These are phyloP conservation scores for Diospyros lotus DNA, from an alignment of 148 eudicot species.

Conservation along the genomic window DNA sequence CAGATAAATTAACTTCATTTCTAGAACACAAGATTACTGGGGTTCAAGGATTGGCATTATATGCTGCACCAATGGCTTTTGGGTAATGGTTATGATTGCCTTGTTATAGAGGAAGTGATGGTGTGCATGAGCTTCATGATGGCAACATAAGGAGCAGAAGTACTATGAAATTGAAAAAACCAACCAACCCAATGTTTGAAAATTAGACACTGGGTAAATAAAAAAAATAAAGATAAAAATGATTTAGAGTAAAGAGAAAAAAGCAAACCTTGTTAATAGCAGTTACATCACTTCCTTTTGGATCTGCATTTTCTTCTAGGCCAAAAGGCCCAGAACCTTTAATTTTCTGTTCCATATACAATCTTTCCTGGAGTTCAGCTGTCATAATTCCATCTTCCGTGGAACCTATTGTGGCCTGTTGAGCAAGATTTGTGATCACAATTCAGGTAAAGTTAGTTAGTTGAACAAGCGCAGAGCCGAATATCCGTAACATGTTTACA, in stretches of 20 bases:
- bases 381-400: constrained; percentile 84
- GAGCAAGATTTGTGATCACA: constrained; percentile 12
- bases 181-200: not conserved
- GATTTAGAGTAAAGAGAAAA: not conserved
- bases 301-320: constrained; percentile 18
- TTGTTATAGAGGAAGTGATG: too few relatives aligned
- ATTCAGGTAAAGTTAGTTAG: not conserved
- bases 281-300: constrained; percentile 7
- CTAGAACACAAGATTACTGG: too few relatives aligned
- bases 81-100: too few relatives aligned
- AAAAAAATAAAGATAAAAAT: not conserved
- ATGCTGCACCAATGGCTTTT: too few relatives aligned
- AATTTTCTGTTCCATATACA: constrained; percentile 32
- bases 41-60: too few relatives aligned
- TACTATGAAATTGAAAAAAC: not conserved
- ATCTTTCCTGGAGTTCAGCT: constrained; percentile 54
- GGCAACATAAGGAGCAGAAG: not conserved
- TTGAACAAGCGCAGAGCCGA: not conserved
- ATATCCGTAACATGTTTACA: not conserved
- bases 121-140: not conserved
- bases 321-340: constrained; percentile 18
- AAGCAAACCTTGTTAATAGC: constrained; percentile 22
- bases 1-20: too few relatives aligned
- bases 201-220: not conserved
- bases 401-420: constrained; percentile 57